These are phyloP conservation scores for Candida peoriensis DNA, from an alignment of 805 yeast species.

Conservation along the genomic window DNA sequence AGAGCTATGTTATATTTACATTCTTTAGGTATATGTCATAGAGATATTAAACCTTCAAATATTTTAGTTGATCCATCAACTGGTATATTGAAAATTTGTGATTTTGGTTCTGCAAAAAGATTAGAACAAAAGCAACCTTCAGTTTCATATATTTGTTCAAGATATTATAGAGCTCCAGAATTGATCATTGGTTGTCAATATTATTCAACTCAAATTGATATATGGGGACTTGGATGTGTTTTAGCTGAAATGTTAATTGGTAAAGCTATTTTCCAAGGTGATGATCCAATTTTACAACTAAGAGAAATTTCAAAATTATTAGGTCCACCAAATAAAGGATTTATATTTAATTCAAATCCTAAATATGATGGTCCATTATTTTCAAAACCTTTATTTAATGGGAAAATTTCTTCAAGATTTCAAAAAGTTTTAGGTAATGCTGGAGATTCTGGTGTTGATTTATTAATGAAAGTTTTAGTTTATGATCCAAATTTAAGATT, in stretches of 20 bases:
- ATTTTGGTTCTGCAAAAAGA: conserved; percentile 81
- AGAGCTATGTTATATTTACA: conserved; percentile 81
- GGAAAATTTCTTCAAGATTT: conserved; percentile 51
- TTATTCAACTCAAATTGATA: conserved; percentile 87
- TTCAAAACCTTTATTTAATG: conserved; percentile 56
- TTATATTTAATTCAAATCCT: conserved; percentile 70
- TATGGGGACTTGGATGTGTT: conserved; percentile 98
- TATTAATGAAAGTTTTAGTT: conserved; percentile 73
- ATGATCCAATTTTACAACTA: conserved; percentile 79
- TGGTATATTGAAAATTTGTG: conserved; percentile 70
- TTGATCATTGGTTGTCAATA: conserved; percentile 84
- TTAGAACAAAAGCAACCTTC: conserved; percentile 78
- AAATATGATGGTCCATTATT: conserved; percentile 71
- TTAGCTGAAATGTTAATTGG: conserved; percentile 92
- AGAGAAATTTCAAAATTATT: conserved; percentile 80
- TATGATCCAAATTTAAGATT: conserved; percentile 86
- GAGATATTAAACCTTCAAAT: conserved; percentile 83
- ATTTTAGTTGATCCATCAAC: conserved; percentile 68
- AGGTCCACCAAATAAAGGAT: conserved; percentile 80
- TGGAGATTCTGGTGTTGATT: conserved; percentile 80
- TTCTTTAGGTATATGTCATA: conserved; percentile 73
- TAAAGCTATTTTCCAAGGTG: conserved; percentile 93
- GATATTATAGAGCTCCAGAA: conserved; percentile 96
- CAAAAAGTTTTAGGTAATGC: conserved; percentile 69
- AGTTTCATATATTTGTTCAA: conserved; percentile 91